These are phyloP conservation scores for Colletotrichum sp. DNA, from an alignment of 2,329 filamentous ascomycete genomes.

Conservation along the genomic window DNA sequence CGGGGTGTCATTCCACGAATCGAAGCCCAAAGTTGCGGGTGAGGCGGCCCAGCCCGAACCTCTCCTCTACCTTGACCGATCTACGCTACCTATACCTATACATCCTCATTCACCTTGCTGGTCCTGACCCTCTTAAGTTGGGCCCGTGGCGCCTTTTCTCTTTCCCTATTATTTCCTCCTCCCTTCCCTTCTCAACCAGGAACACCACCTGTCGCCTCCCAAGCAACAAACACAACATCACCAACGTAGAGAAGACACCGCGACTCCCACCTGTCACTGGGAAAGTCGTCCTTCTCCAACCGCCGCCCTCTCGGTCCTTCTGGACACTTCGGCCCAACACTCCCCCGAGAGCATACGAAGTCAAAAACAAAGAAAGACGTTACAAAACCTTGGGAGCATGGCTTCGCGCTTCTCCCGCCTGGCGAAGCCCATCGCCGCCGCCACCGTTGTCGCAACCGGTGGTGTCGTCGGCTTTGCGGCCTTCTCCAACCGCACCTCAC, in stretches of 20 bases:
- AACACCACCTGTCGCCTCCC: not conserved
- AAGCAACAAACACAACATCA: not conserved
- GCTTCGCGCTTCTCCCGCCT: slow-evolving; percentile 37
- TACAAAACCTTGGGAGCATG: slow-evolving; percentile 28
- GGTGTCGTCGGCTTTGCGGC: slow-evolving; percentile 33
- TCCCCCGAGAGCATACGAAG: not conserved
- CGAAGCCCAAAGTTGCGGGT: slow-evolving; percentile 1
- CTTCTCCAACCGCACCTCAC: slow-evolving; percentile 31
- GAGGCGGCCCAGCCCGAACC: slow-evolving; percentile 15
- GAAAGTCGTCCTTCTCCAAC: not conserved
- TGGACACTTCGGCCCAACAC: not conserved
- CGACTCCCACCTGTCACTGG: not conserved
- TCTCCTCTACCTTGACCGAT: not conserved
- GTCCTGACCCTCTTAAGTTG: slow-evolving; percentile 5
- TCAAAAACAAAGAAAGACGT: not conserved
- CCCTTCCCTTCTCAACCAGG: not conserved
- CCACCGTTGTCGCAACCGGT: slow-evolving; percentile 28
- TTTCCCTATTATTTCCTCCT: not conserved
- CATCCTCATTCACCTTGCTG: not conserved
- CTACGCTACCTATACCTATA: not conserved
- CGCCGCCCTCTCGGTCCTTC: not conserved
- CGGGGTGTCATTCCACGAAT: slow-evolving; percentile 20
- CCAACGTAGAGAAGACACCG: not conserved
- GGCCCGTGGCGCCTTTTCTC: not conserved
- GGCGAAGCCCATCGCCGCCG: slow-evolving; percentile 37